Base-by-base conservation (phyloP, 2,329 filamentous ascomycete species). In the Sporothrix globosa region DNA sequence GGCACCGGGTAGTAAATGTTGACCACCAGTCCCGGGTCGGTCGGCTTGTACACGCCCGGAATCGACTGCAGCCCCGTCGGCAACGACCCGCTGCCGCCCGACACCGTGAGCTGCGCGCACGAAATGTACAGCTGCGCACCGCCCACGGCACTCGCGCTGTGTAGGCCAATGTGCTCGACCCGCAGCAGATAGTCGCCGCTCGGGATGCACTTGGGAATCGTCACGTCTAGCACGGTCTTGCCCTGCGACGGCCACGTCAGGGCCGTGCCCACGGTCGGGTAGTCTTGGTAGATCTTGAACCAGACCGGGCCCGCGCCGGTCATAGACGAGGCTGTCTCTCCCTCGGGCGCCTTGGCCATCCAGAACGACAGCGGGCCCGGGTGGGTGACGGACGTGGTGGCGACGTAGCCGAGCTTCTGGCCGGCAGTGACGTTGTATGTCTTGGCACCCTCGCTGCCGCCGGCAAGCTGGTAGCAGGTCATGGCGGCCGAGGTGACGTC, bases 391-490 rank as follows among this genome's bases (percentile, higher is more conserved):
- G 73, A 75, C 3, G 80, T 75, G n/a, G 77, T 78, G 46, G 80
- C 81, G 24, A 77, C 76, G 77, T 82, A 84, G 56, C 78, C 79
- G 56, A 84, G 75, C 60, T 76, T 80, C 13, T 78, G 78, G 24
- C 83, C 83, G 19, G 83, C 83, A 11, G 81, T 80, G 7, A 84
- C 79, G 56, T 77, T 81, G 72, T 81, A 80, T 1, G 80, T 83
- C 65, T 78, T 76, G 0, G 79, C 79, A 2, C 81, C 82, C 56
- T 80, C 78, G 66, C 78, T 80, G 52, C 82, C 81, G 3, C 80
- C 74, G 11, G 76, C 76, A 11, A 81, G 77, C 74, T 85, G 81
- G 76, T 84, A 86, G 79, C 84, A 86, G n/a, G 82, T 82, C 78
- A 86, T 83, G 70, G 82, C 80, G 1, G 80, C 74, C 52, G 82